Base-by-base conservation (phyloP, 2,329 filamentous ascomycete species). In the Fusarium annulatum region DNA sequence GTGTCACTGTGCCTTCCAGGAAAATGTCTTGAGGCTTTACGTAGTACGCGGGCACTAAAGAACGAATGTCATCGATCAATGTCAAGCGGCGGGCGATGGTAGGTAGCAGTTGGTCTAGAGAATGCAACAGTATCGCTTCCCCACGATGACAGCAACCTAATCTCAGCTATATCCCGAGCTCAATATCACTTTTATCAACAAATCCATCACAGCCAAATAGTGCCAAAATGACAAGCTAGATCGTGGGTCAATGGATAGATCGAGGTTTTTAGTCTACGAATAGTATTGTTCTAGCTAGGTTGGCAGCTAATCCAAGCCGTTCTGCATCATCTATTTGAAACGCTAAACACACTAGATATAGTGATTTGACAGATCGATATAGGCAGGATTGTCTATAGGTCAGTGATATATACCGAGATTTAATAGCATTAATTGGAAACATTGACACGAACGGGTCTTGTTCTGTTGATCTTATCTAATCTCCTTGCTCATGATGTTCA, bases 81-180 rank as follows among this genome's bases (percentile, higher is more conserved):
- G 41, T 21, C 43, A 57, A 34, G 45, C 38, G 39, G 41, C 38
- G 33, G 43, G 45, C 30, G 36, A 43, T 49, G 62, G 49, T 21
- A 64, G 49, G 66, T 68, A 68, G 48, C 49, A 64, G 49, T 38
- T 67, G 43, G 26, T 41, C 36, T 62, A 30, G 30, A 61, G 42
- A 67, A 64, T 69, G 67, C 51, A 64, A 69, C 67, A 64, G 45
- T 58, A 64, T 58, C 65, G 51, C 34, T 69, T 69, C 67, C 66
- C 67, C 67, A 49, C 67, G 66, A 69, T 69, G 39, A 46, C 41
- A 70, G 66, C 45, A 70, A 69, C 67, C 65, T 53, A 48, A 53
- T 69, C 66, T 58, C 36, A 43, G 46, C 41, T 69, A 64, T 70
- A 69, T 63, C 41, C 55, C 65, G 42, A 38, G 34, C 41, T 41